phyloP scores from a whole-genome alignment of 768 basidiomycete species.

The Suillus cothurnatus region DNA sequence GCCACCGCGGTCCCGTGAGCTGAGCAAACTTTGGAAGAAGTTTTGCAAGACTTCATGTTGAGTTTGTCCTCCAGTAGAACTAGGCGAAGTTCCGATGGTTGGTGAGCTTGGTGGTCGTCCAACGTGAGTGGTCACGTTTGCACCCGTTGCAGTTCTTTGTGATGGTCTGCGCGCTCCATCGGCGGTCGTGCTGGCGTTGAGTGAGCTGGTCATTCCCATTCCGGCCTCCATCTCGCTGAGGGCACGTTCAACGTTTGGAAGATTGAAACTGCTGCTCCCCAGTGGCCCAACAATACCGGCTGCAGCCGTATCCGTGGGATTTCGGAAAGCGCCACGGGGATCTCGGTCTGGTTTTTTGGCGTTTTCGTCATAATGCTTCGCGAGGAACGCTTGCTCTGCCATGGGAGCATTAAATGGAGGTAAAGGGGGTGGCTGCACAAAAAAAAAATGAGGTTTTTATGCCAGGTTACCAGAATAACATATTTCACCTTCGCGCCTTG shows the following conservation, averaged over 20 bases:
- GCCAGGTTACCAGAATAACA: not conserved
- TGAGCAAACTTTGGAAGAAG: constrained; percentile 84
- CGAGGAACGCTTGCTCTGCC: constrained; percentile 89
- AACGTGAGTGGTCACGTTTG: constrained; percentile 33
- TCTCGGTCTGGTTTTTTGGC: constrained; percentile 89
- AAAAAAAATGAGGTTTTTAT: constrained; percentile 8
- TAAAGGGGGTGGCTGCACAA: constrained; percentile 57
- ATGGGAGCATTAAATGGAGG: constrained; percentile 81
- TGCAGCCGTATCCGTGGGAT: constrained; percentile 61
- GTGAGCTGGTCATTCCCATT: constrained; percentile 32
- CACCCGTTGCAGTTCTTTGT: constrained; percentile 34
- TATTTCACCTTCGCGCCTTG: constrained; percentile 66
- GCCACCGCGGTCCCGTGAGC: constrained; percentile 59
- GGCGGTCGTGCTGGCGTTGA: constrained; percentile 36
- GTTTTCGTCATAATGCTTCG: constrained; percentile 90
- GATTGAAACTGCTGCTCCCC: constrained; percentile 79
- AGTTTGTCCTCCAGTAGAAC: constrained; percentile 55
- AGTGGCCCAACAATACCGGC: constrained; percentile 90
- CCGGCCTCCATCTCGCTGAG: constrained; percentile 86
- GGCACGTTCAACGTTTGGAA: constrained; percentile 88
- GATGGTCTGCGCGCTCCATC: constrained; percentile 39
- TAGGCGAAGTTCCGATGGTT: constrained; percentile 38
- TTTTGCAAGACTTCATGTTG: constrained; percentile 85
- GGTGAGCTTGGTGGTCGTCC: constrained; percentile 44
- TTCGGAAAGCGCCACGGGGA: constrained; percentile 85